Evolutionary conservation across 768 basidiomycete genomes (phyloP), one percentile per base, ranked within the genome.

Genomic region (Ramaria sp.): DNA sequence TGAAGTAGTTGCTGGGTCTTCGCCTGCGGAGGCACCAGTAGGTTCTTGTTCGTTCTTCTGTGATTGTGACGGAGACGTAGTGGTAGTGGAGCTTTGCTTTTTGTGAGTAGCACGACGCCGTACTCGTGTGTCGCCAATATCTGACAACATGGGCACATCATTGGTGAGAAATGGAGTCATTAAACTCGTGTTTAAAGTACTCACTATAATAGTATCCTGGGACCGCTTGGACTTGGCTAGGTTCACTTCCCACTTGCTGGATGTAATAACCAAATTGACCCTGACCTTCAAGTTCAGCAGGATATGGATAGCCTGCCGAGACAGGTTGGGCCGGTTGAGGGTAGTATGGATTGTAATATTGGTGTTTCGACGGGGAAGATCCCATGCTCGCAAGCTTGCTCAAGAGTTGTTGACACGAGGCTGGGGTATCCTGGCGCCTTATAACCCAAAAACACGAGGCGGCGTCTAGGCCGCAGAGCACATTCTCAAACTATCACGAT

Each of bases 161-260:
- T n/a, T n/a, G 13, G 2, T 37, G n/a, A 44, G 7, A 44, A n/a
- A 24, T 6, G 27, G 20, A 7, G 9, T 36, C 22, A 37, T 37
- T 18, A 37, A 50, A 49, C 8, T 18, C 25, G 15, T 42, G 18
- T 41, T n/a, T 20, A 18, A 42, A 13, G 25, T 9, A 47, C 41
- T n/a, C 44, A 54, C 52, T 15, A 47, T 45, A 52, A 41, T 52
- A 54, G 25, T 54, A 54, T 18, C 52, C 52, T 44, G 41, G 52
- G 4, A 45, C 43, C 16, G 44, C 52, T 16, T 45, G 52, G 18
- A 44, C 43, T n/a, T 54, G 52, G 12, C 22, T 47, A 7, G 52
- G 52, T n/a, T 54, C 43, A 24, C 32, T 34, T 9, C 52, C 52
- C 16, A 54, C 42, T 47, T 54, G 52, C 22, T 54, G 41, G 4